Conservation (phyloP, 805 yeast genomes). For the Candida krabiensis region DNA sequence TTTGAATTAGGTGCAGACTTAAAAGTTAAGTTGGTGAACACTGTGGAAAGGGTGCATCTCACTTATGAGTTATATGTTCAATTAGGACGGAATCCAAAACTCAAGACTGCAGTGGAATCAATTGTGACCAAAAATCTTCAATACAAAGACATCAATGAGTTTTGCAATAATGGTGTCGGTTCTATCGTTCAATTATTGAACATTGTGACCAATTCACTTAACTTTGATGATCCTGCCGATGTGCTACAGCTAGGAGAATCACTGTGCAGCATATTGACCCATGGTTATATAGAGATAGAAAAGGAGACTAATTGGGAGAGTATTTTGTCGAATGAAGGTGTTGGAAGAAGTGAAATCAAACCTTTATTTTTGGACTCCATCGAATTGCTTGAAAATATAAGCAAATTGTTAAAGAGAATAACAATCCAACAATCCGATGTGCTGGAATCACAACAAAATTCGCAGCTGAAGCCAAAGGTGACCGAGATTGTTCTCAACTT, state of each 20-base stretch:
- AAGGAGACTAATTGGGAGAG: slow-evolving; percentile 13
- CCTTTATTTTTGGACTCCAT: slow-evolving; percentile 21
- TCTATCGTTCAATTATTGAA: slow-evolving; percentile 9
- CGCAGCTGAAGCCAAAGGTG: slow-evolving; percentile 13
- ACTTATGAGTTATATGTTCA: slow-evolving; percentile 14
- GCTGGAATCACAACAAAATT: slow-evolving; percentile 14
- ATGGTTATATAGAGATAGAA: slow-evolving; percentile 21
- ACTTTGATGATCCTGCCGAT: slow-evolving; percentile 11
- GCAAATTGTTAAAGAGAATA: slow-evolving; percentile 18
- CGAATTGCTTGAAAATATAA: slow-evolving; percentile 18
- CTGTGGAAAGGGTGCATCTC: slow-evolving; percentile 20
- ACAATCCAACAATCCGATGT: slow-evolving; percentile 11
- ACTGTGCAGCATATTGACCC: slow-evolving; percentile 10
- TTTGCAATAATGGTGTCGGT: slow-evolving; percentile 5
- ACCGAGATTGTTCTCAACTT: slow-evolving; percentile 19
- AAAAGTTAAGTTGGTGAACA: slow-evolving; percentile 14
- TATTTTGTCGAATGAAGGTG: slow-evolving; percentile 5
- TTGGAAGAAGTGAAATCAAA: slow-evolving; percentile 1
- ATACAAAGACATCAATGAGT: slow-evolving; percentile 5
- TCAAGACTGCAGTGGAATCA: slow-evolving; percentile 1
- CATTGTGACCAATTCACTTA: neutral
- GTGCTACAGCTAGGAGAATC: slow-evolving; percentile 12
- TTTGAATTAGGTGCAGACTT: slow-evolving; percentile 14
- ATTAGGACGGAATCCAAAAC: slow-evolving; percentile 1
- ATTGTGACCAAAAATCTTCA: slow-evolving; percentile 1